phyloP scores from a whole-genome alignment of 108 stramenopile species.

The Pseudonitzschia pungens region DNA sequence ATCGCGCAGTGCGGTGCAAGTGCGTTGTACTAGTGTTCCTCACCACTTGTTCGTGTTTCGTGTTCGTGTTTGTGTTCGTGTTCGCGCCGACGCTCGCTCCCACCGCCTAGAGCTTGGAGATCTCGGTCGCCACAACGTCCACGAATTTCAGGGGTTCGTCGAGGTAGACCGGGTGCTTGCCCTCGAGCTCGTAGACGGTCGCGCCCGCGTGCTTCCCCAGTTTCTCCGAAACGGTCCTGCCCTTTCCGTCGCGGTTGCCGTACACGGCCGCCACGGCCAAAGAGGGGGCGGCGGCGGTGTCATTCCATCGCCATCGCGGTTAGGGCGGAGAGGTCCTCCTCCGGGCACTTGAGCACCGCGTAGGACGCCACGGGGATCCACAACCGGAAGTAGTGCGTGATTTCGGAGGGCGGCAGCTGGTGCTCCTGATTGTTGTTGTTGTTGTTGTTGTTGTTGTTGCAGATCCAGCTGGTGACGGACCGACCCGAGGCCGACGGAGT shows the following conservation, averaged over 20 bases:
- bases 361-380: slow-evolving; percentile 80
- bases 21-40: no score
- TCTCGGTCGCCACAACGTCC: neutral
- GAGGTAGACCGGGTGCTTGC: slow-evolving; percentile 73
- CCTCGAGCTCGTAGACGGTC: slow-evolving; percentile 55
- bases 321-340: neutral
- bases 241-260: slow-evolving; percentile 56
- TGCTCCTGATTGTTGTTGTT: neutral
- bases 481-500: slow-evolving; percentile 80
- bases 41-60: no score
- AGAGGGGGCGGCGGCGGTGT: no score
- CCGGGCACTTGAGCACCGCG: neutral
- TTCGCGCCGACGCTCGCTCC: no score
- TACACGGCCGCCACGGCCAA: slow-evolving; percentile 54
- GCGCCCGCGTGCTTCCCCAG: slow-evolving; percentile 44
- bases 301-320: neutral
- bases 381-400: slow-evolving; percentile 22
- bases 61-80: no score
- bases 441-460: neutral
- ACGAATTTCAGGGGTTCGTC: slow-evolving; percentile 74
- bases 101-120: neutral
- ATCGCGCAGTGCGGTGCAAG: no score
- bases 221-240: slow-evolving; percentile 42
- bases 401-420: neutral
- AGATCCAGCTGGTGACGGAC: slow-evolving; percentile 52